Base-by-base conservation (phyloP, 805 yeast genomes). In the Wickerhamiella sergipiensis region DNA sequence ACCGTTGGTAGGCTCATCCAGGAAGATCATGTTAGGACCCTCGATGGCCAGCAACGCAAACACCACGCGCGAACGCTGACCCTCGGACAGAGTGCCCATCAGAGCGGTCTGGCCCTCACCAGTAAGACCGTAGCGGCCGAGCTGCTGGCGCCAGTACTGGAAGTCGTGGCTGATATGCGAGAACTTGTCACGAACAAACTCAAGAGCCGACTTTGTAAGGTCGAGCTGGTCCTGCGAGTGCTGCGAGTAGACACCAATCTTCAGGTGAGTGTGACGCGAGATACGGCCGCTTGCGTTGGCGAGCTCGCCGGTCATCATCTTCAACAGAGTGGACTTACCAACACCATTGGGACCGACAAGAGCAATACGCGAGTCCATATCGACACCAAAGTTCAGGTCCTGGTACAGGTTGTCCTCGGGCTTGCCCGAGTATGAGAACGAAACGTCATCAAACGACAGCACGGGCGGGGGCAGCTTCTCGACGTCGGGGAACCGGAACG, bases 1-100 rank as follows among this genome's bases (percentile, higher is more conserved):
- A 78, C 97, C 97, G 78, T 92, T 92, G 59, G 98, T 92, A 79
- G 98, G 98, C 82, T 92, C 98, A 76, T 92, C 98, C 72, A 92
- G 76, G 67, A 92, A 74, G 63, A 92, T 75, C 69, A 92, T 86
- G 72, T 92, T 92, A 64, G 98, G 98, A 56, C 85, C 74, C 73
- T 92, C 97, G 60, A 92, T 76, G 48, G 98, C 98, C 64, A 92
- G 78, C 59, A 92, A 75, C 10, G 97, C 97, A 66, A 92, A 92
- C 52, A 92, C 98, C 60, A 92, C 98, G 73, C 98, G 83, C 58
- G 97, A 90, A 75, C 97, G 85, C 78, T 92, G 98, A 70, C 98
- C 98, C 77, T 92, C 98, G 18, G 97, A 89, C 58, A 92, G 72
- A 17, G 98, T 92, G 61, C 95, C 97, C 97, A 92, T 92, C 68